Evolutionary conservation across 2,329 filamentous ascomycete species (phyloP).

Genomic region (Apiospora saccharicola): DNA sequence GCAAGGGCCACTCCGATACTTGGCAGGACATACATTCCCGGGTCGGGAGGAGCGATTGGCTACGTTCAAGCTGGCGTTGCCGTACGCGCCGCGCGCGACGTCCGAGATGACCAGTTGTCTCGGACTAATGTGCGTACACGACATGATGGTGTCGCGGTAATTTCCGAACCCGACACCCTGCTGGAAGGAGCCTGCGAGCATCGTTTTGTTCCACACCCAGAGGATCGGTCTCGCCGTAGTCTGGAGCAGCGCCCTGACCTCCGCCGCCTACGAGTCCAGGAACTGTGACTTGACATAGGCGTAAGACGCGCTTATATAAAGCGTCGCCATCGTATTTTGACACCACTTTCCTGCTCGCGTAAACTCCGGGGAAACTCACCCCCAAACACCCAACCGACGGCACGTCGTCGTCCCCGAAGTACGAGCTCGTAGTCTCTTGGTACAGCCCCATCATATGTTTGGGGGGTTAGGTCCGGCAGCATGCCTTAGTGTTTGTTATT

Average conservation of each 20-base stretch:
- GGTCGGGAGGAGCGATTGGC: conserved; percentile 31
- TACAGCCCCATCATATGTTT: neutral
- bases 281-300: conserved; percentile 45
- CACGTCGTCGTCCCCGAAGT: conserved; percentile 19
- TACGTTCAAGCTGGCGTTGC: conserved; percentile 37
- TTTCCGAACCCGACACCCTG: conserved; percentile 47
- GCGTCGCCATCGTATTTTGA: conserved; percentile 28
- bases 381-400: conserved; percentile 32
- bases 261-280: conserved; percentile 36
- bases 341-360: conserved; percentile 29
- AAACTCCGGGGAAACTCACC: conserved; percentile 28
- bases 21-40: conserved; percentile 36
- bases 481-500: neutral
- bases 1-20: conserved; percentile 36
- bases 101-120: conserved; percentile 35
- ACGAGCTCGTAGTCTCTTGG: neutral
- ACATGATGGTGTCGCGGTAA: conserved; percentile 40
- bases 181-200: conserved; percentile 40
- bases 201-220: conserved; percentile 38
- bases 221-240: conserved; percentile 39
- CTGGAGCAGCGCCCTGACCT: conserved; percentile 42
- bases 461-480: neutral
- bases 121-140: conserved; percentile 34
- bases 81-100: conserved; percentile 28
- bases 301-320: conserved; percentile 38